Percentiles rank a stretch among this genome's conserved stretches.
Conservation (phyloP, 2,329 filamentous ascomycete species). For the Calonectria fujianensis region DNA sequence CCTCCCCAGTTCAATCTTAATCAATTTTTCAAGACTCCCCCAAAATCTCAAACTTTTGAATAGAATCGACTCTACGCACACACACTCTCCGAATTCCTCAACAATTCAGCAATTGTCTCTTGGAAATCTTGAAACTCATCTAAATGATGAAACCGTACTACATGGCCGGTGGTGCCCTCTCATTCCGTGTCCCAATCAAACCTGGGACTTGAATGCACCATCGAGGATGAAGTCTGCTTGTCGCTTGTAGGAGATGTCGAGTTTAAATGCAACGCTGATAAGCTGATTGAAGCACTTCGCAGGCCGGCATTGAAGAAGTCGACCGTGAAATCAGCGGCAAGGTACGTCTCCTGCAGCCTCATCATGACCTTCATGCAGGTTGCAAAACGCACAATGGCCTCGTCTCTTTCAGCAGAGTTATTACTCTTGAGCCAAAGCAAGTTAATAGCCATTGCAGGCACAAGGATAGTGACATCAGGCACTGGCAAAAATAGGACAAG, state of each 20-base stretch:
- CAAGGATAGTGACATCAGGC: not conserved
- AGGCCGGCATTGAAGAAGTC: not conserved
- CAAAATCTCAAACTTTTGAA: not conserved
- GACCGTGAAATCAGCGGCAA: not conserved
- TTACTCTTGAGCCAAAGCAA: conserved; percentile 10
- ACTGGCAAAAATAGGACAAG: not conserved
- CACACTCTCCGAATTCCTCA: not conserved
- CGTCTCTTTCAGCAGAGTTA: not conserved
- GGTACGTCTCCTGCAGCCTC: not conserved
- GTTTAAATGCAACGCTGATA: not conserved
- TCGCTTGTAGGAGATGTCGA: not conserved
- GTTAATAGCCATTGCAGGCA: not conserved
- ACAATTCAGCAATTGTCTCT: not conserved
- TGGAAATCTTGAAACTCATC: conserved; percentile 4
- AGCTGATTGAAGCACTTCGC: not conserved
- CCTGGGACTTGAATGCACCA: not conserved
- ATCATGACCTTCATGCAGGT: conserved; percentile 6
- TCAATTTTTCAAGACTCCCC: not conserved
- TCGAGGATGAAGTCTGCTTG: not conserved
- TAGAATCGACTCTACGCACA: not conserved
- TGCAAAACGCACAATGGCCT: not conserved
- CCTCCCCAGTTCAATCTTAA: not conserved
- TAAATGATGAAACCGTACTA: not conserved
- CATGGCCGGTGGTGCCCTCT: not conserved
- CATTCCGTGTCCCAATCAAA: conserved; percentile 10